Base-by-base conservation (phyloP, 2,329 filamentous ascomycete genomes). In the Daldinia sp. region DNA sequence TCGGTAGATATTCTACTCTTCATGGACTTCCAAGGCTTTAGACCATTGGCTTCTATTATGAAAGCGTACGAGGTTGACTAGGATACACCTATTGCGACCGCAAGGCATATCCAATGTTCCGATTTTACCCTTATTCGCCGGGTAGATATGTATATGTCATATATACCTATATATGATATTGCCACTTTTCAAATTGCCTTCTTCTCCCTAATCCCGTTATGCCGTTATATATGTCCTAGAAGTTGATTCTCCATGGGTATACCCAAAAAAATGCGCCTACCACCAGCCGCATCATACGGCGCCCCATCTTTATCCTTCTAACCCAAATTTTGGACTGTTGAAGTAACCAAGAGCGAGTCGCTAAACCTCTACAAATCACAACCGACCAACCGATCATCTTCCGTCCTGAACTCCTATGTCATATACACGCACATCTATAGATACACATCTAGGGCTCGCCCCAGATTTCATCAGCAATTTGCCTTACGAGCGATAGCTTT, bases 381-480 rank as follows among this genome's bases (percentile, higher is more conserved):
- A 42, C 42, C 55, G 58, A 42, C 39, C 56, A 30, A 20, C 41
- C 26, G 9, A 13, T 37, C 7, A 54, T 39, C 9, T 41, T 13
- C 15, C 37, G 35, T 18, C 33, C 44, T 20, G 3, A 62, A 62
- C n/a, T 57, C 50, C 23, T 33, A 57, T 37, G 39, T 26, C 48
- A 50, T 41, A 15, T 37, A 60, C 44, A 55, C 37, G 57, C 54
- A 55, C 37, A 59, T 55, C 9, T 37, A 39, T 15, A 54, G n/a
- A 54, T 54, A 61, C 39, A 55, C 23, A 59, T 54, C 71, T 73
- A 82, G 10, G 82, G 77, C 77, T 83, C 81, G 13, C 81, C 81
- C 92, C 92, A 94, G 65, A 94, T 86, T 74, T 90, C 88, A 76
- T 93, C 87, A 2, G 92, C 91, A 74, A 94, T 88, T 73, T 88